phyloP scores from a whole-genome alignment of 1,284 basidiomycete species.

The Polyporus tsugae region DNA sequence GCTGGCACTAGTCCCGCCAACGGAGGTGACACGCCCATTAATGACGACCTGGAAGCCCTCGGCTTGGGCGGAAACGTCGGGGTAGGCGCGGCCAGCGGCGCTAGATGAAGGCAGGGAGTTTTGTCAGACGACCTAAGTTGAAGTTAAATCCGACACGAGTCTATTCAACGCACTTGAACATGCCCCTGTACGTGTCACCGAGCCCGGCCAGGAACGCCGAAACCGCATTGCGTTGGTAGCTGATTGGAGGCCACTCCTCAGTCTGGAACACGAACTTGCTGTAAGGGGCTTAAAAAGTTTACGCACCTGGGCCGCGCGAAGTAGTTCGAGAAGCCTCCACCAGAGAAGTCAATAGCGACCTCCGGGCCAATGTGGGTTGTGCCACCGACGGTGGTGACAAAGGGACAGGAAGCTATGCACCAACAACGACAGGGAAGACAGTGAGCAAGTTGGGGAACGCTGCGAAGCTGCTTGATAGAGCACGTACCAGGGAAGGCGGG shows the following conservation, averaged over 20 bases:
- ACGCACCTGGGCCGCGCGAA: conserved; percentile 50
- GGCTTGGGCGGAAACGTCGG: conserved; percentile 76
- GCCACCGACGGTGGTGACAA: conserved; percentile 69
- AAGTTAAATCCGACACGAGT: conserved; percentile 7
- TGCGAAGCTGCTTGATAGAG: conserved; percentile 23
- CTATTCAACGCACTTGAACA: conserved; percentile 57
- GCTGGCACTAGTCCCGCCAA: conserved; percentile 69
- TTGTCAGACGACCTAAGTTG: not conserved
- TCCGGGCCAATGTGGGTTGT: conserved; percentile 58
- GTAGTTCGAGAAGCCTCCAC: conserved; percentile 73
- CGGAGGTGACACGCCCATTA: conserved; percentile 50
- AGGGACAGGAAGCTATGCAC: conserved; percentile 53
- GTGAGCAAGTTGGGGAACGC: not conserved
- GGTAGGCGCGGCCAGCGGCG: conserved; percentile 63
- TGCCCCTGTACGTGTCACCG: conserved; percentile 57
- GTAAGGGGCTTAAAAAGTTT: not conserved
- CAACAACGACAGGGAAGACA: not conserved
- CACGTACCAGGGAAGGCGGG: conserved; percentile 53
- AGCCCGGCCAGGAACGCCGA: conserved; percentile 58
- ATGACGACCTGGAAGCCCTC: conserved; percentile 66
- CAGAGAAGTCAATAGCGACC: conserved; percentile 63
- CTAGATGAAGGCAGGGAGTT: conserved; percentile 41
- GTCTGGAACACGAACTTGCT: not conserved
- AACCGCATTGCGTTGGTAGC: conserved; percentile 64
- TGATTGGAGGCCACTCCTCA: conserved; percentile 39